A percentile compares a stretch with the other conserved stretches of the same genome.
Evolutionary conservation across 1,284 basidiomycete species (phyloP).

Genomic region (Ceratobasidium sp.): DNA sequence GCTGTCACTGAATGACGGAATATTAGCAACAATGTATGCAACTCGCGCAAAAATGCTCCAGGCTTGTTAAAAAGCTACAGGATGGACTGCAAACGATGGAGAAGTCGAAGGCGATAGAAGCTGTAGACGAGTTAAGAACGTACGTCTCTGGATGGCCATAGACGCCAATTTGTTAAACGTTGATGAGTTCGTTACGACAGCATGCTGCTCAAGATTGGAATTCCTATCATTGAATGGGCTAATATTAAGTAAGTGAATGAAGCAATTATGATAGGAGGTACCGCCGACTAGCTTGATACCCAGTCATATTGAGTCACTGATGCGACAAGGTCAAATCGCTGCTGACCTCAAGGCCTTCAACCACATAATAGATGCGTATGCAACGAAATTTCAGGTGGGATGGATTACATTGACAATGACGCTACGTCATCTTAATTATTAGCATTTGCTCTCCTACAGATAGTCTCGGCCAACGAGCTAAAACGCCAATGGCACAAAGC

Average conservation of each 20-base stretch:
- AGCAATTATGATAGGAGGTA: background rate
- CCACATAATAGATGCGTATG: background rate
- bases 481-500: background rate
- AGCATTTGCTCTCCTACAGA: background rate
- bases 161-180: background rate
- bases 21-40: conserved; percentile 16
- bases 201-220: background rate
- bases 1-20: background rate
- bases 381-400: background rate
- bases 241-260: background rate
- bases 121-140: conserved; percentile 9
- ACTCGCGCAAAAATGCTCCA: background rate
- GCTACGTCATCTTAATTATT: background rate
- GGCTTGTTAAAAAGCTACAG: background rate
- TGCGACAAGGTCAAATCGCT: background rate
- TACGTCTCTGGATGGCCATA: background rate
- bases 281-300: background rate
- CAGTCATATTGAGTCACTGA: conserved; percentile 12
- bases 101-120: background rate
- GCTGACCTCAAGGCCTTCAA: conserved; percentile 9
- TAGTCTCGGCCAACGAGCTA: conserved; percentile 3
- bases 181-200: background rate
- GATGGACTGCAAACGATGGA: background rate
- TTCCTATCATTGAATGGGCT: background rate
- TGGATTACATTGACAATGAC: background rate